phyloP scores from a whole-genome alignment of 75 land plant genomes.

The Picea glauca region DNA sequence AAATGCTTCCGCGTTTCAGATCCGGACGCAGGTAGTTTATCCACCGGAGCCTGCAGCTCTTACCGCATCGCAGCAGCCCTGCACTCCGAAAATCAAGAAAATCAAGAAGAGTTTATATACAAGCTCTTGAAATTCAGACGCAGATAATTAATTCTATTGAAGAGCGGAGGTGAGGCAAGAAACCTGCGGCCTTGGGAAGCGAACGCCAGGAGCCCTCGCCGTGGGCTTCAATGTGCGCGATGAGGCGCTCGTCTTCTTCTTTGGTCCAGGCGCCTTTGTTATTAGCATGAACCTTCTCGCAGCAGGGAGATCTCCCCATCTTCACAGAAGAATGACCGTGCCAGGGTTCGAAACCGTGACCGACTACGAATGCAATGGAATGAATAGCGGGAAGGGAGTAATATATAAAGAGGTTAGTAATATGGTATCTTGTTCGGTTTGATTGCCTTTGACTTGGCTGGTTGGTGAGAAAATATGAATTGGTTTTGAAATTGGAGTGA shows the following conservation, averaged over 20 bases:
- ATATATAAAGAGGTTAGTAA: no score
- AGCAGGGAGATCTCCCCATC: constrained; percentile 57
- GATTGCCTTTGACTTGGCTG: no score
- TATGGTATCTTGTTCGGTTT: no score
- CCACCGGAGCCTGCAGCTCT: constrained; percentile 71
- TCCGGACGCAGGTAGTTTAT: constrained; percentile 66
- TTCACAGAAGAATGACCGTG: no score
- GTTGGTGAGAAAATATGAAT: no score
- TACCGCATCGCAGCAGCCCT: constrained; percentile 58
- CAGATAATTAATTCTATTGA: no score
- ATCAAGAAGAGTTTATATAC: no score
- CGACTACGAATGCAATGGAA: no score
- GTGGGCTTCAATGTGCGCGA: constrained; percentile 46
- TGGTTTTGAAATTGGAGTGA: no score
- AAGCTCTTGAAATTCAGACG: no score
- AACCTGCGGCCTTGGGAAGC: constrained; percentile 57
- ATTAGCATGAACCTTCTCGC: constrained; percentile 62
- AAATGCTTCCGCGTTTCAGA: constrained; percentile 62
- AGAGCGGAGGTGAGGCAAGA: neutral
- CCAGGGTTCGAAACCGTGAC: no score
- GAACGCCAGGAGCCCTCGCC: constrained; percentile 70
- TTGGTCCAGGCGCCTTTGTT: constrained; percentile 61
- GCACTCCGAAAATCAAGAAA: neutral
- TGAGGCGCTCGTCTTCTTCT: constrained; percentile 58
- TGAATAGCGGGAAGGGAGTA: no score